Conservation (phyloP, 129 eudicot species). For the Chrysanthemum lavandulifolium region DNA sequence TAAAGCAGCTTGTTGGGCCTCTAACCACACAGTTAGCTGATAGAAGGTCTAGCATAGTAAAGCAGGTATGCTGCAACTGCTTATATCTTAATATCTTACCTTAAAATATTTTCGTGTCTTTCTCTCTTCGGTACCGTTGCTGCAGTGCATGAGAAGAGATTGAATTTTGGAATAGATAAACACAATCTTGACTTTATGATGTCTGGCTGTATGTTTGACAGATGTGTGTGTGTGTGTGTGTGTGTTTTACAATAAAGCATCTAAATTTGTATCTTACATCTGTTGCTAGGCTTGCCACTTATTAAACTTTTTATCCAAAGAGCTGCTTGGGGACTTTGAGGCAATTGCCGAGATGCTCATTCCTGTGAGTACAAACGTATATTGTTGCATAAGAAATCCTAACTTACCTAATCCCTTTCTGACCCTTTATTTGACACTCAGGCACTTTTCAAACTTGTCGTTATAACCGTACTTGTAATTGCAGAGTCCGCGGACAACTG, state of each 20-base stretch:
- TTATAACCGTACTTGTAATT: slow-evolving; percentile 97
- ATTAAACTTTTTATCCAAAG: slow-evolving; percentile 81
- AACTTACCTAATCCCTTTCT: slow-evolving; percentile 30
- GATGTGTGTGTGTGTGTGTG: neutral
- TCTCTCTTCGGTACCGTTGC: neutral
- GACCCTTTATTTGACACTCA: slow-evolving; percentile 44
- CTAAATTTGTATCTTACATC: slow-evolving; percentile 1
- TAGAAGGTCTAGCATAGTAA: slow-evolving; percentile 95
- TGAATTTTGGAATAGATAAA: slow-evolving; percentile 4
- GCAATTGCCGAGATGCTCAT: slow-evolving; percentile 88
- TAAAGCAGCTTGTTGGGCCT: slow-evolving; percentile 94
- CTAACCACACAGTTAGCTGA: slow-evolving; percentile 87
- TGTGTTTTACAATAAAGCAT: neutral
- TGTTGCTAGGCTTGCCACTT: slow-evolving; percentile 82
- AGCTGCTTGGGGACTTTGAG: slow-evolving; percentile 95
- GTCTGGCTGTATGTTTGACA: neutral
- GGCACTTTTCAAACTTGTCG: slow-evolving; percentile 99
- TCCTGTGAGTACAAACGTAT: slow-evolving; percentile 60
- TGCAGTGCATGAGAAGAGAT: neutral
- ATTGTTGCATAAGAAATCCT: neutral
- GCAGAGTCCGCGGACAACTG: slow-evolving; percentile 98
- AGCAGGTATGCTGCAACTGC: slow-evolving; percentile 59
- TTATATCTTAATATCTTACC: neutral
- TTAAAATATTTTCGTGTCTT: neutral
- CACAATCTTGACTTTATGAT: neutral